Conservation (phyloP, 2,329 filamentous ascomycete genomes). For the Scedosporium dehoogii region DNA sequence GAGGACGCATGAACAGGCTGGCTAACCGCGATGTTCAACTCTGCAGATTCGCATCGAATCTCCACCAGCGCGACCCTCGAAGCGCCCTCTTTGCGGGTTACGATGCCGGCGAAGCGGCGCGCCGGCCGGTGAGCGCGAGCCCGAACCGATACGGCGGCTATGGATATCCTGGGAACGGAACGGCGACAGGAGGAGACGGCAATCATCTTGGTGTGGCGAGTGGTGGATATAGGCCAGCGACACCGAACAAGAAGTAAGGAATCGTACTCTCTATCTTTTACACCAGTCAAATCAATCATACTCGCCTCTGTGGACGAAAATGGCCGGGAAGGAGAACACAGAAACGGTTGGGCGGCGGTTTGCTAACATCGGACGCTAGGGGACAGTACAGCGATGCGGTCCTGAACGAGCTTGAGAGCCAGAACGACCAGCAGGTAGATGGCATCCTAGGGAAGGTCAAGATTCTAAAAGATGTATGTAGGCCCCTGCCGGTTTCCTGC, state of each 20-base stretch:
- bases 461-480: constrained; percentile 74
- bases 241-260: constrained; percentile 57
- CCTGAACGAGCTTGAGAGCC: constrained; percentile 85
- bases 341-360: neutral
- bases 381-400: constrained; percentile 91
- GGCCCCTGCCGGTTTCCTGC: too few species aligned
- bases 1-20: neutral
- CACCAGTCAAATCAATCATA: neutral
- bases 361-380: constrained; percentile 27
- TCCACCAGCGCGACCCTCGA: constrained; percentile 65
- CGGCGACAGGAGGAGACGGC: constrained; percentile 1
- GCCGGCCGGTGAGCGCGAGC: constrained; percentile 33
- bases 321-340: neutral
- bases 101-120: constrained; percentile 35
- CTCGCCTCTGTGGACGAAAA: neutral
- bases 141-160: constrained; percentile 39
- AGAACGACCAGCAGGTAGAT: constrained; percentile 84
- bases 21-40: neutral
- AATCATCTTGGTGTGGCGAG: constrained; percentile 15
- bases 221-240: constrained; percentile 52
- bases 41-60: constrained; percentile 55
- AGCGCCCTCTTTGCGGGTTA: constrained; percentile 70
- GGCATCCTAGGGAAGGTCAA: constrained; percentile 87
- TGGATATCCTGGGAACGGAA: constrained; percentile 20
- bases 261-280: neutral